Conservation (phyloP, 305 asterid species). For the Plantago rigida region DNA sequence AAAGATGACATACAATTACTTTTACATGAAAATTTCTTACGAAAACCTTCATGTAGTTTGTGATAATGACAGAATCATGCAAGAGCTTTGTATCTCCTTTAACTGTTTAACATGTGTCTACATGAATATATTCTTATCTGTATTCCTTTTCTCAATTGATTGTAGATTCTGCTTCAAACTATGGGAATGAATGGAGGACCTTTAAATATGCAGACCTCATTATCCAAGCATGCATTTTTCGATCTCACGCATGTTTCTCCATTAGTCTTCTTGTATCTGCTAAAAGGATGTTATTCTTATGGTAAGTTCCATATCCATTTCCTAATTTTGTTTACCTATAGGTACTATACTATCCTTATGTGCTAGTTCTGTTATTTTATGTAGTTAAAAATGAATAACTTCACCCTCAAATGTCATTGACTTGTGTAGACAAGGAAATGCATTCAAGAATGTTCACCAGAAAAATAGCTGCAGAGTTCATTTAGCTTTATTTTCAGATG, state of each 20-base stretch:
- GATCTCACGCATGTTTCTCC: constrained; percentile 82
- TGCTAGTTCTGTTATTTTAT: constrained; percentile 2
- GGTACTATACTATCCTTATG: neutral
- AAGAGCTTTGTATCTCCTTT: constrained; percentile 11
- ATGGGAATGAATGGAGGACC: constrained; percentile 28
- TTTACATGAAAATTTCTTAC: no score
- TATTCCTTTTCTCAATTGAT: constrained; percentile 4
- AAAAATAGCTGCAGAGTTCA: constrained; percentile 7
- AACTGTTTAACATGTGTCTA: neutral
- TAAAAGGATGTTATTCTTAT: constrained; percentile 59
- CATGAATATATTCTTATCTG: neutral
- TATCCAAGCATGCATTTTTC: constrained; percentile 58
- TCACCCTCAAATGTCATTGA: constrained; percentile 5
- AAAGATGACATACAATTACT: no score
- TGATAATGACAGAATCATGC: no score
- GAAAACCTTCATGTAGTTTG: no score
- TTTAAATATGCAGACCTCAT: constrained; percentile 28
- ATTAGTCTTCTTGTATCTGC: constrained; percentile 66
- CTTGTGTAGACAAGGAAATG: constrained; percentile 4
- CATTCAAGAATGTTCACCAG: neutral
- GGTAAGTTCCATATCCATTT: constrained; percentile 35
- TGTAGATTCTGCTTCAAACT: constrained; percentile 25
- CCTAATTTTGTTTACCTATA: constrained; percentile 12
- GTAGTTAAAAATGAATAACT: constrained; percentile 9
- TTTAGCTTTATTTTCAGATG: constrained; percentile 1